Evolutionary conservation across 2,329 filamentous ascomycete genomes (phyloP).

Genomic region (Chrysoporthe cubensis): DNA sequence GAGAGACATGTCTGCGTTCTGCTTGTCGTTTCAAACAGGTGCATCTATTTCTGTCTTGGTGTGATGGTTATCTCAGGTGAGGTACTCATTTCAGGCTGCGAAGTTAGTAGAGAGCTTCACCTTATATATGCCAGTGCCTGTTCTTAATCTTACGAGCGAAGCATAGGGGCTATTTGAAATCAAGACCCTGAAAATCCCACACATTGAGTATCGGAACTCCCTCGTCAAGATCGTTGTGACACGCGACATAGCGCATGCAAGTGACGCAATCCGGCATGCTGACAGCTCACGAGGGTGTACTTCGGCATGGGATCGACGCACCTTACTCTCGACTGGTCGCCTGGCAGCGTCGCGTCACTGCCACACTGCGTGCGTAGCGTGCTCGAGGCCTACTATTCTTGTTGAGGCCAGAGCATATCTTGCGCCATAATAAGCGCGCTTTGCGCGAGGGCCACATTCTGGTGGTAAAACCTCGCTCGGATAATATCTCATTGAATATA

Average conservation of each 20-base stretch:
- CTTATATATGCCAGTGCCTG: not conserved
- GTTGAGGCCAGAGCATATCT: not conserved
- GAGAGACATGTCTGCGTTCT: not conserved
- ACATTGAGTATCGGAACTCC: too few species aligned
- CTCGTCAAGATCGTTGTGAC: not conserved
- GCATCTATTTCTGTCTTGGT: not conserved
- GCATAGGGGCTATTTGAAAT: not conserved
- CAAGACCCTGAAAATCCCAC: not conserved
- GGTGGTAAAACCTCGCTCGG: not conserved
- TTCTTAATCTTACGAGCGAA: not conserved
- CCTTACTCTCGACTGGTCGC: not conserved
- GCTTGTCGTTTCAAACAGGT: not conserved
- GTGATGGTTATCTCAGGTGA: not conserved
- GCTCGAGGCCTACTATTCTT: too few species aligned
- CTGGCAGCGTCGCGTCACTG: not conserved
- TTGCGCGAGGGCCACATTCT: not conserved
- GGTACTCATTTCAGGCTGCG: not conserved
- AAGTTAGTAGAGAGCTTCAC: not conserved
- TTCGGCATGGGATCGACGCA: not conserved
- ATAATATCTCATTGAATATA: not conserved
- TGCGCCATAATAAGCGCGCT: not conserved
- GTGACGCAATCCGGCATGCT: constrained; percentile 16
- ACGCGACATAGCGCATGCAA: not conserved
- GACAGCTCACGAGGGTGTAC: constrained; percentile 1
- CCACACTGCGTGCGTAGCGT: not conserved